phyloP scores from a whole-genome alignment of 768 basidiomycete genomes.

The Termitomyces sp. region DNA sequence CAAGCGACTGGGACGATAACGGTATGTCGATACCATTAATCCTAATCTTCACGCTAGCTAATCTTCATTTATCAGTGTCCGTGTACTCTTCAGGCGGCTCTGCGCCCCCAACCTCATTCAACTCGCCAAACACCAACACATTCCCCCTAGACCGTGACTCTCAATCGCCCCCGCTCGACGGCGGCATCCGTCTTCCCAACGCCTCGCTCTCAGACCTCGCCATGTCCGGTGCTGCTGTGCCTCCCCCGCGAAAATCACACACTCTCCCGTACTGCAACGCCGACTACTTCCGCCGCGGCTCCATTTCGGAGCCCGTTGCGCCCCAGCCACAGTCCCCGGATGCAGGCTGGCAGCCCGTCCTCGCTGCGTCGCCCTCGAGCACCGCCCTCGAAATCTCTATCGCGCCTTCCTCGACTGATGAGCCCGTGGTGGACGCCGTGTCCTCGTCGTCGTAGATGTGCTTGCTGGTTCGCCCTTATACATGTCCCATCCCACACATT shows the following conservation, averaged over 20 bases:
- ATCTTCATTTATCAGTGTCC: conserved; percentile 28
- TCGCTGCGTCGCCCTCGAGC: conserved; percentile 5
- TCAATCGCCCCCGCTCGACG: conserved; percentile 43
- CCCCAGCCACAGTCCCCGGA: conserved; percentile 4
- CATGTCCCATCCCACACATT: no score
- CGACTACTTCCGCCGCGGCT: conserved; percentile 11
- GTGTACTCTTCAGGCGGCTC: conserved; percentile 55
- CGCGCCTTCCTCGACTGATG: background rate
- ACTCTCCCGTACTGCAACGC: conserved; percentile 7
- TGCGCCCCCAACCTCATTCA: conserved; percentile 57
- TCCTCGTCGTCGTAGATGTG: no score
- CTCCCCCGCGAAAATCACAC: conserved; percentile 10
- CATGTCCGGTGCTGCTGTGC: conserved; percentile 6
- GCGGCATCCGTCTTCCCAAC: conserved; percentile 69
- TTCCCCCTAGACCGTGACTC: conserved; percentile 59
- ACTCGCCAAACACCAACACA: conserved; percentile 53
- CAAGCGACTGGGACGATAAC: conserved; percentile 81
- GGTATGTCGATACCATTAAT: conserved; percentile 37
- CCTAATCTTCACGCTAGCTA: conserved; percentile 7
- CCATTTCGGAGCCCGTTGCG: conserved; percentile 5
- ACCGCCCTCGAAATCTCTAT: background rate
- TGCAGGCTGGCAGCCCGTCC: conserved; percentile 4
- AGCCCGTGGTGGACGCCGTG: background rate
- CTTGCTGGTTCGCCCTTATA: no score
- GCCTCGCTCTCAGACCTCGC: conserved; percentile 69